Conservation (phyloP, 495 filamentous ascomycete genomes). For the Aspergillus mulundensis region DNA sequence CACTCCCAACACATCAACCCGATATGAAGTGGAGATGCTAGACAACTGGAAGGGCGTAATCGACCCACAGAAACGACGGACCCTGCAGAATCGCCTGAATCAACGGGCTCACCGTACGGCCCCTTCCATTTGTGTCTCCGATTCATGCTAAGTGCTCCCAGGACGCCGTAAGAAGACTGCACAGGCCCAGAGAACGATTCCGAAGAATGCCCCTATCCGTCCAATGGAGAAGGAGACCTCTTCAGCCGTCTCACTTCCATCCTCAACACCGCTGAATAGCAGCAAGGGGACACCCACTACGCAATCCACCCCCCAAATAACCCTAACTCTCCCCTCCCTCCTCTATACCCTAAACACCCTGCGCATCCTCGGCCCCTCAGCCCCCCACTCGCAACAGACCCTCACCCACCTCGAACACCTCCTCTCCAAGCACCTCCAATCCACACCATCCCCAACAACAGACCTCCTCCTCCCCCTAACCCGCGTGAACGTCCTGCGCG, state of each 20-base stretch:
- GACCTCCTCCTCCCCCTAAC: conserved; percentile 3
- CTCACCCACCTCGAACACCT: not conserved
- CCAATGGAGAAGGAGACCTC: not conserved
- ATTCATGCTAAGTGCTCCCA: not conserved
- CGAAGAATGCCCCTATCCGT: not conserved
- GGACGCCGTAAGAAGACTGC: not conserved
- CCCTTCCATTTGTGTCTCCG: no score
- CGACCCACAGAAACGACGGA: conserved; percentile 2
- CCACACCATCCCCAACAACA: not conserved
- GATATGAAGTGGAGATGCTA: not conserved
- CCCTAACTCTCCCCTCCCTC: not conserved
- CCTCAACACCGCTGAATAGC: no score
- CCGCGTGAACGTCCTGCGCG: conserved; percentile 6
- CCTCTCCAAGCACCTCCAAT: not conserved
- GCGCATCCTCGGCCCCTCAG: not conserved
- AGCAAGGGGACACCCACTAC: not conserved
- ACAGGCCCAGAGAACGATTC: not conserved
- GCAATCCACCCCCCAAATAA: not conserved
- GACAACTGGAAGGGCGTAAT: conserved; percentile 8
- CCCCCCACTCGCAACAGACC: not conserved
- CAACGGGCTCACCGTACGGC: conserved; percentile 2
- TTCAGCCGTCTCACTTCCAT: no score
- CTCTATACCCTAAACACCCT: not conserved
- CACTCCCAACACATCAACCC: not conserved
- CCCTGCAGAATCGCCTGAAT: conserved; percentile 8